These are phyloP conservation scores for Silene noctiflora DNA, from an alignment of 179 eudicot genomes.

Conservation along the genomic window DNA sequence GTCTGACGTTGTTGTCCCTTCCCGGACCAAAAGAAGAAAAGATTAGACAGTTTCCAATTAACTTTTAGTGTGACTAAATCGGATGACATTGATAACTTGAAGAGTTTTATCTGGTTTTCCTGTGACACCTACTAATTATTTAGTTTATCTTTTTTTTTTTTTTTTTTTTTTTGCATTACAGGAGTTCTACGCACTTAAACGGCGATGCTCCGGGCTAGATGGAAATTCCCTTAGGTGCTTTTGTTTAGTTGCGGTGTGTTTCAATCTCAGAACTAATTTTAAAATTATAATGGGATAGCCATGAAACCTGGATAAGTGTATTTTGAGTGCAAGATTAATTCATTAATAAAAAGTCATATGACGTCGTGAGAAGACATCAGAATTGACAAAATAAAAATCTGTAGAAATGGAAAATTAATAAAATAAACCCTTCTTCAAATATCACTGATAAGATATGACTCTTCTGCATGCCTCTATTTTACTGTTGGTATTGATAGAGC, in stretches of 20 bases:
- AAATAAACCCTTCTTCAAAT: no score
- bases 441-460: no score
- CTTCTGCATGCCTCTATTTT: no score
- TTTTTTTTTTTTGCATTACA: constrained; percentile 21
- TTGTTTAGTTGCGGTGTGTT: constrained; percentile 71
- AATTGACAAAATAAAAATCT: no score
- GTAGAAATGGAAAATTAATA: no score
- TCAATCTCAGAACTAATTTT: background rate
- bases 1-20: no score
- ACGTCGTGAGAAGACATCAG: no score
- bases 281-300: background rate
- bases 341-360: no score
- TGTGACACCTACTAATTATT: background rate
- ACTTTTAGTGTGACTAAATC: background rate
- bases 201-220: constrained; percentile 58
- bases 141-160: background rate
- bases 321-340: background rate
- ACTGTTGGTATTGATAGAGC: no score
- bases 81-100: background rate
- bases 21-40: background rate
- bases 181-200: constrained; percentile 77
- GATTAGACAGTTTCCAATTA: background rate
- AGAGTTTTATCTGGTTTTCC: background rate
- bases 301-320: constrained; percentile 1
- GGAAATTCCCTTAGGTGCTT: constrained; percentile 66